Percentiles rank a stretch among this genome's conserved stretches.
phyloP scores from a whole-genome alignment of 352 stramenopile genomes.

The Aphanomyces cochlioides region DNA sequence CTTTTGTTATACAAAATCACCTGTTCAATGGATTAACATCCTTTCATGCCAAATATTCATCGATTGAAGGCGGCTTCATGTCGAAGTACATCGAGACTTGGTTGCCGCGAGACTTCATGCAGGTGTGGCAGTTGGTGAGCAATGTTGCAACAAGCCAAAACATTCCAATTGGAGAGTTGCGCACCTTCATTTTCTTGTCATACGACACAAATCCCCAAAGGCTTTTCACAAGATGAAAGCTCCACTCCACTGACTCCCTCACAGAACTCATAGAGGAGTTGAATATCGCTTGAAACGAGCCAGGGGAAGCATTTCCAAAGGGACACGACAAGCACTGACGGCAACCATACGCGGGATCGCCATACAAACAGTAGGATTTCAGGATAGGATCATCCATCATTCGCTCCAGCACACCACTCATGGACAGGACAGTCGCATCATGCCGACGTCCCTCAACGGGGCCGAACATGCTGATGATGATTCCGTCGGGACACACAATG shows the following conservation, averaged over 20 bases:
- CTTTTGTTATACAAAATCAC: too few relatives aligned
- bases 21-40: too few relatives aligned
- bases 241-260: not conserved
- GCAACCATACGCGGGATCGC: constrained; percentile 15
- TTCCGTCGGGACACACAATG: not conserved
- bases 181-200: too few relatives aligned
- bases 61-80: too few relatives aligned
- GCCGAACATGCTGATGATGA: constrained; percentile 20
- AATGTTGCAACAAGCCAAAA: too few relatives aligned
- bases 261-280: constrained; percentile 13
- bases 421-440: constrained; percentile 10
- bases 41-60: too few relatives aligned
- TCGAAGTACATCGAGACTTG: too few relatives aligned
- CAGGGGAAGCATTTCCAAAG: not conserved
- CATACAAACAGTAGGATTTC: not conserved
- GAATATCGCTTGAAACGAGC: constrained; percentile 2
- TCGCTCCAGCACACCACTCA: constrained; percentile 2
- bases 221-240: too few relatives aligned
- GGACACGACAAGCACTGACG: not conserved
- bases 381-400: not conserved
- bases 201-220: too few relatives aligned
- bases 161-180: too few relatives aligned
- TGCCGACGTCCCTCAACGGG: constrained; percentile 20
- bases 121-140: too few relatives aligned
- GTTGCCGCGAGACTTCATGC: too few relatives aligned